phyloP scores from a whole-genome alignment of 1,139 yeast species.

The Scheffersomyces titani region DNA sequence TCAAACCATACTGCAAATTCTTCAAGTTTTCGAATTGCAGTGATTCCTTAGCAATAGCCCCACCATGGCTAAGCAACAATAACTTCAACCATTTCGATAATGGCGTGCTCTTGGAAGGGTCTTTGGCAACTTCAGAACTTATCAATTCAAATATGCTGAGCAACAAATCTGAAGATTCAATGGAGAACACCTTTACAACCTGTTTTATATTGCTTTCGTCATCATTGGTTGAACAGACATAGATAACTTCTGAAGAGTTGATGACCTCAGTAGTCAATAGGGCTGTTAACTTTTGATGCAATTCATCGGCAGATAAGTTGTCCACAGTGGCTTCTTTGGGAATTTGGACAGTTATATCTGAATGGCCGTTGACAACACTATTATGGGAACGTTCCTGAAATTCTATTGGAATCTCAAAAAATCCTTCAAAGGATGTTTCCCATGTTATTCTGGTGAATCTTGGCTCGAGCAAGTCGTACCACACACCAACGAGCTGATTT shows the following conservation, averaged over 20 bases:
- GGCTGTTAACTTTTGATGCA: conserved; percentile 21
- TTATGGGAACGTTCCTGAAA: conserved; percentile 11
- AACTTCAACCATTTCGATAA: conserved; percentile 53
- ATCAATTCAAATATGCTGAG: conserved; percentile 35
- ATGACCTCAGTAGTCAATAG: conserved; percentile 9
- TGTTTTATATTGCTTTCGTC: conserved; percentile 36
- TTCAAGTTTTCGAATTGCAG: conserved; percentile 33
- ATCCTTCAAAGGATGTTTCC: conserved; percentile 17
- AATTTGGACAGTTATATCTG: conserved; percentile 13
- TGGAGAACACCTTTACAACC: conserved; percentile 27
- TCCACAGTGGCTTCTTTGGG: conserved; percentile 13
- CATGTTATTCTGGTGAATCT: conserved; percentile 20
- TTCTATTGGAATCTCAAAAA: conserved; percentile 16
- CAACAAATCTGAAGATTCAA: conserved; percentile 15
- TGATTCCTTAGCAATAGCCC: conserved; percentile 33
- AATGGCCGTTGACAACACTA: neutral
- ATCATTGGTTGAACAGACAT: conserved; percentile 36
- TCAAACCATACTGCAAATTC: conserved; percentile 29
- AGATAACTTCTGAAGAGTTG: conserved; percentile 14
- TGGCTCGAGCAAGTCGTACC: conserved; percentile 39
- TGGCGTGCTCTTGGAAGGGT: conserved; percentile 32
- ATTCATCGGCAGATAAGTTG: conserved; percentile 24
- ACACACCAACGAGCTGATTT: conserved; percentile 24
- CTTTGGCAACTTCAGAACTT: conserved; percentile 32
- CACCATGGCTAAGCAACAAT: conserved; percentile 48